Evolutionary conservation across 192 early-diverging fungal species (phyloP), one percentile per base, ranked within the genome.

Genomic region (Coemansia sp.): DNA sequence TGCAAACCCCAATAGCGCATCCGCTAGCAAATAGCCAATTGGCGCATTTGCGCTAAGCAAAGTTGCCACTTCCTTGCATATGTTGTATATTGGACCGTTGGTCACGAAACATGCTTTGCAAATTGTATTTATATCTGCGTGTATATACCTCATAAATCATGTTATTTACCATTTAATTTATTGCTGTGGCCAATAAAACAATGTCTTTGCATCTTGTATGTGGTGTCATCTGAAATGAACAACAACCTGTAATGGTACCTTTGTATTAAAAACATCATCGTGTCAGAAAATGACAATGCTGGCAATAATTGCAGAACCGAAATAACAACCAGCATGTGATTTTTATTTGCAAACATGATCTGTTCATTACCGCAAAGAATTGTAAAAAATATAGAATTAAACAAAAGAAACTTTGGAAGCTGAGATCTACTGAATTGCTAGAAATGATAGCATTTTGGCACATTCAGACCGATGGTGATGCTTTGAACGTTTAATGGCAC

Each of bases 401-500:
- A 44, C 38, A 44, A 44, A 44, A 16, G 16, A 4, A 16, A 44
- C 10, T 3, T 1, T 16, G 16, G 16, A 44, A 44, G 12, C 38
- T 44, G 38, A 1, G 3, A 44, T 44, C 0, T 44, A 44, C 12
- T 2, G 12, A 16, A 44, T 44, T 44, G 7, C 38, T 44, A 44
- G 12, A 2, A 14, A 44, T 16, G 38, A 44, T 16, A 44, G 38
- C 38, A 44, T 2, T 14, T 44, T 44, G 12, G 38, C 38, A 44
- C 38, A 44, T 44, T 44, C 38, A 21, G 31, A n/a, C 9, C 57
- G 19, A 27, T 31, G 30, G 21, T 27, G 49, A 31, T 8, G 9
- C 54, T 64, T 64, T 48, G 41, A 12, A 24, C 52, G 62, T 23
- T 49, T 64, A 27, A 64, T 63, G 10, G 64, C 30, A 27, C 47